phyloP scores from a whole-genome alignment of 495 filamentous ascomycete genomes.

The Venustampulla echinocandica region DNA sequence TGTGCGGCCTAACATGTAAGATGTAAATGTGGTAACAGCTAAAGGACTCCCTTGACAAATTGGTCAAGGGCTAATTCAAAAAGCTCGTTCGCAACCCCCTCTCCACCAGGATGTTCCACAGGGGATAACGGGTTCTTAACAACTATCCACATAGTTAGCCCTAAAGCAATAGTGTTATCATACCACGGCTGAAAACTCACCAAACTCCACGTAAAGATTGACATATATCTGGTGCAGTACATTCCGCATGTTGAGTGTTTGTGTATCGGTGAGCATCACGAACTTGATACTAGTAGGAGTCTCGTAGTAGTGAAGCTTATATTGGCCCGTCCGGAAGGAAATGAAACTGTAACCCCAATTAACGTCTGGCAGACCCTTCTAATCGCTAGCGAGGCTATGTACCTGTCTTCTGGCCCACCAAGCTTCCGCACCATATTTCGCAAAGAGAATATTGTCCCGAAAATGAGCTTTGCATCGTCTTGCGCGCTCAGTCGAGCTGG shows the following conservation, averaged over 20 bases:
- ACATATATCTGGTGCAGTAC: conserved; percentile 98
- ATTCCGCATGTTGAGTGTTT: conserved; percentile 79
- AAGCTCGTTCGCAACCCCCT: conserved; percentile 86
- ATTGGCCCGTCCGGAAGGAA: conserved; percentile 80
- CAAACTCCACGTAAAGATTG: conserved; percentile 93
- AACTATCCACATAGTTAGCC: conserved; percentile 41
- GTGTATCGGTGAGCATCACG: conserved; percentile 90
- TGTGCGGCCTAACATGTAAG: background rate
- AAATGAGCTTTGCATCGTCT: conserved; percentile 94
- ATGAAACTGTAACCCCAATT: conserved; percentile 55
- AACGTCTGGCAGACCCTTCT: background rate
- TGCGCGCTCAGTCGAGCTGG: conserved; percentile 50
- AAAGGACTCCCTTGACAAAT: conserved; percentile 49
- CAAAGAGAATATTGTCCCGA: conserved; percentile 91
- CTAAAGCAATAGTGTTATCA: too few species aligned
- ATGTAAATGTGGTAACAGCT: too few species aligned
- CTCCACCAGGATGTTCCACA: conserved; percentile 76
- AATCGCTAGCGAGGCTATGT: conserved; percentile 11
- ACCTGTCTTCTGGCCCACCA: conserved; percentile 79
- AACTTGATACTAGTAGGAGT: conserved; percentile 92
- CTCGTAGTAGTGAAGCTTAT: conserved; percentile 99
- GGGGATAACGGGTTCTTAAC: conserved; percentile 92
- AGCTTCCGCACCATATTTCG: conserved; percentile 96
- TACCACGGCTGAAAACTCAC: conserved; percentile 34
- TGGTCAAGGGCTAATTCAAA: conserved; percentile 89